Evolutionary conservation across 257 asterid species (phyloP).

Genomic region (Solanum arcanum): DNA sequence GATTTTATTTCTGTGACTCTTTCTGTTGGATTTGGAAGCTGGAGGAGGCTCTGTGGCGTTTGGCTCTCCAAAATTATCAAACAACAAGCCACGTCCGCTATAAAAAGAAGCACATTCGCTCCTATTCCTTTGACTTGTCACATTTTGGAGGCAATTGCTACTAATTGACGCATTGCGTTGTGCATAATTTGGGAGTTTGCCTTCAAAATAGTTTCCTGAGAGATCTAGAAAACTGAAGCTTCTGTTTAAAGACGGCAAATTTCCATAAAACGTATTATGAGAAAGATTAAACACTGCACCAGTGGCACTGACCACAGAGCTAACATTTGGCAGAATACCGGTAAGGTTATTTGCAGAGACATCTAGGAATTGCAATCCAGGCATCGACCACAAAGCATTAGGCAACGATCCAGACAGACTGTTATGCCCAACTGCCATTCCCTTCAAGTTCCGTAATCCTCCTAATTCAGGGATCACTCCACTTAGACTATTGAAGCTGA

Average conservation of each 20-base stretch:
- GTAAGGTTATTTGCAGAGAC: constrained; percentile 70
- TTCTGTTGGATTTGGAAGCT: constrained; percentile 21
- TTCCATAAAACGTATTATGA: constrained; percentile 59
- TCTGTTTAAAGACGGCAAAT: constrained; percentile 37
- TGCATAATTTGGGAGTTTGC: constrained; percentile 50
- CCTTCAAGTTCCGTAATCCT: constrained; percentile 48
- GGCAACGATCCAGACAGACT: constrained; percentile 49
- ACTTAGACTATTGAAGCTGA: constrained; percentile 51
- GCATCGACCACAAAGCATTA: constrained; percentile 50
- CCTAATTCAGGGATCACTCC: constrained; percentile 51
- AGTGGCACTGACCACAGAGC: constrained; percentile 20
- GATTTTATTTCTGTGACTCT: constrained; percentile 23
- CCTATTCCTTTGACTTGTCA: constrained; percentile 42
- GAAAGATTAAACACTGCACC: constrained; percentile 46
- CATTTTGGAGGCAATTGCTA: constrained; percentile 58
- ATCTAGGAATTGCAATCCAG: constrained; percentile 52
- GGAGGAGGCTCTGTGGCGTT: constrained; percentile 33
- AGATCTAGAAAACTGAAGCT: constrained; percentile 48
- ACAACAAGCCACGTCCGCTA: constrained; percentile 45
- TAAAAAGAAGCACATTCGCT: constrained; percentile 63
- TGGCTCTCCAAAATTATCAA: constrained; percentile 75
- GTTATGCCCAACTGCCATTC: constrained; percentile 38
- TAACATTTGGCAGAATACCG: constrained; percentile 46
- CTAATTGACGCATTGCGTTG: constrained; percentile 21
- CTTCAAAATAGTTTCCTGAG: constrained; percentile 74